These are phyloP conservation scores for Cymbopogon flexuosus DNA, from an alignment of 202 grass and related monocot genomes.

Conservation along the genomic window DNA sequence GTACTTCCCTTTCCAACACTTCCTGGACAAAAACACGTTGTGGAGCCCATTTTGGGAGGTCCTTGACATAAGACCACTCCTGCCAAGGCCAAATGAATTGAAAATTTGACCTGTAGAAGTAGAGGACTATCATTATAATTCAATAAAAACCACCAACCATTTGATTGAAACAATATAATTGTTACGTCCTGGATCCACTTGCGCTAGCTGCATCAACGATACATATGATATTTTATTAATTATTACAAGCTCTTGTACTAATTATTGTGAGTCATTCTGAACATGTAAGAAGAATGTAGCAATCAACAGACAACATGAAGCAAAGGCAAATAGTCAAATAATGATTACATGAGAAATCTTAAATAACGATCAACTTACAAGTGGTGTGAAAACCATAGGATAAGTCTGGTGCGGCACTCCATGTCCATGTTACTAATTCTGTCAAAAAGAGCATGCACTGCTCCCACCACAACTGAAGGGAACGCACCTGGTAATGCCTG, in stretches of 20 bases:
- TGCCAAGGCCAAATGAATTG: conserved; percentile 99
- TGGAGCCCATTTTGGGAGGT: conserved; percentile 94
- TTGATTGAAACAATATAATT: background rate
- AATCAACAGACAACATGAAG: conserved; percentile 17
- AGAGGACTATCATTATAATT: conserved; percentile 33
- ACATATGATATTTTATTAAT: background rate
- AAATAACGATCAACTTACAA: conserved; percentile 60
- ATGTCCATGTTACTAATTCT: conserved; percentile 93
- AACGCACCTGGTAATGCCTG: conserved; percentile 96
- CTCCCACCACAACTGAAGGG: conserved; percentile 91
- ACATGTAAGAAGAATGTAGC: conserved; percentile 21
- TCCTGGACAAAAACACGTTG: conserved; percentile 98
- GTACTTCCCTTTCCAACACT: conserved; percentile 93
- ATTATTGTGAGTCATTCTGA: background rate
- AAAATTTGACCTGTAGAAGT: conserved; percentile 74
- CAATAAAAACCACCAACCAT: background rate
- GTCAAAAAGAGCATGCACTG: conserved; percentile 94
- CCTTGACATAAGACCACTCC: conserved; percentile 92
- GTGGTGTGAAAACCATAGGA: conserved; percentile 99
- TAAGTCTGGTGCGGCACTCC: conserved; percentile 91
- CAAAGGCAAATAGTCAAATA: background rate
- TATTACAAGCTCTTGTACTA: background rate
- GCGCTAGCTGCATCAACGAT: background rate
- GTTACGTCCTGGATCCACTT: background rate
- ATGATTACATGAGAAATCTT: background rate